Evolutionary conservation across 2,329 filamentous ascomycete species (phyloP).

Genomic region (Trichoderma gracile): DNA sequence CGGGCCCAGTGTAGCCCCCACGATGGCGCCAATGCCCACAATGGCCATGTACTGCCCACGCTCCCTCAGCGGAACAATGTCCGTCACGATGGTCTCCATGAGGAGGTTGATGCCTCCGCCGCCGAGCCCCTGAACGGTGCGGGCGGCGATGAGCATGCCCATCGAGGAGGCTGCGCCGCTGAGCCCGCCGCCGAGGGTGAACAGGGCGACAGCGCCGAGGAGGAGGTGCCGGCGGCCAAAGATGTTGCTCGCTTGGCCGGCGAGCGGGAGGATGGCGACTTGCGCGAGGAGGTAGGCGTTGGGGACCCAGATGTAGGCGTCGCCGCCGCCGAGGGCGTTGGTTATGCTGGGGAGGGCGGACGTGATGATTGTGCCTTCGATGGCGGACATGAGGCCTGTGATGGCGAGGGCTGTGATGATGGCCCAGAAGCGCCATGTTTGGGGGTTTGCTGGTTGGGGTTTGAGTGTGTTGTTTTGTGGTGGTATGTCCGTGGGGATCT

Average conservation of each 20-base stretch:
- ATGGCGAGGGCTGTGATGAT: slow-evolving; percentile 29
- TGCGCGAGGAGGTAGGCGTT: slow-evolving; percentile 27
- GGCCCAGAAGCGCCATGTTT: slow-evolving; percentile 22
- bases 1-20: slow-evolving; percentile 40
- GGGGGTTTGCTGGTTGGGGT: background rate
- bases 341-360: slow-evolving; percentile 54
- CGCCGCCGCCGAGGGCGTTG: slow-evolving; percentile 1
- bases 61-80: slow-evolving; percentile 52
- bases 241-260: slow-evolving; percentile 52
- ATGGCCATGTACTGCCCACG: slow-evolving; percentile 45
- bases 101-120: slow-evolving; percentile 40
- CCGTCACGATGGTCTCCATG: slow-evolving; percentile 40
- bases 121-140: slow-evolving; percentile 51
- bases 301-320: slow-evolving; percentile 18
- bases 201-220: slow-evolving; percentile 46
- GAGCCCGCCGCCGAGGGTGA: slow-evolving; percentile 55
- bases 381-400: slow-evolving; percentile 42
- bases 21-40: slow-evolving; percentile 35
- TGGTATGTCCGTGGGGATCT: too few relatives aligned
- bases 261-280: slow-evolving; percentile 33
- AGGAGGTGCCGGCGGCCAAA: slow-evolving; percentile 50
- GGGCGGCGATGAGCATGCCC: slow-evolving; percentile 51
- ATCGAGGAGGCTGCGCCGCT: slow-evolving; percentile 48
- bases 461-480: background rate
- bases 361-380: slow-evolving; percentile 56